These are phyloP conservation scores for Penicillium cinerascens DNA, from an alignment of 495 filamentous ascomycete genomes.

Conservation along the genomic window DNA sequence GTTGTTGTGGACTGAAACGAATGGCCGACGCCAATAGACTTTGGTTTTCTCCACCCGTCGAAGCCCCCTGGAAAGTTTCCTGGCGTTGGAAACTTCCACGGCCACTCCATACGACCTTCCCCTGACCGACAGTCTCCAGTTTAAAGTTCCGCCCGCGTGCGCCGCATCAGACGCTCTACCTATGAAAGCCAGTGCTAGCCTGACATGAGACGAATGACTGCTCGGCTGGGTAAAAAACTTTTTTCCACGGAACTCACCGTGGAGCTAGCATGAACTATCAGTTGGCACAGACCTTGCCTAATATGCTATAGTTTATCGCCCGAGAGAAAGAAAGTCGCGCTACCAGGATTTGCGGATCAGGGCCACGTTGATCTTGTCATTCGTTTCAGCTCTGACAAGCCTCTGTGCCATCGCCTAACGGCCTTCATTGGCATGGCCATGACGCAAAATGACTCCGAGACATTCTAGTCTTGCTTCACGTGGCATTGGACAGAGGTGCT, in stretches of 20 bases:
- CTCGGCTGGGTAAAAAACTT: not conserved
- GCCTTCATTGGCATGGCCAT: not conserved
- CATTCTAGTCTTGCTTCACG: not conserved
- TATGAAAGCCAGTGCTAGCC: not conserved
- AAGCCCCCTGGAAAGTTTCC: not conserved
- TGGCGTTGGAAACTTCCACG: not conserved
- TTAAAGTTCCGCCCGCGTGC: not conserved
- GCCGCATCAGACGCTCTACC: conserved; percentile 3
- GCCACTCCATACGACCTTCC: conserved; percentile 1
- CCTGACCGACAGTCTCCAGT: conserved; percentile 10
- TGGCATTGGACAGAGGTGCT: not conserved
- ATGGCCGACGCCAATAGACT: not conserved
- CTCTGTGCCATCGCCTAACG: not conserved
- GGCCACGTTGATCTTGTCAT: not conserved
- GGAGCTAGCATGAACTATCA: not conserved
- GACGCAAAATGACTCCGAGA: not conserved
- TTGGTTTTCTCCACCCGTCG: not conserved
- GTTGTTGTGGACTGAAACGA: conserved; percentile 35
- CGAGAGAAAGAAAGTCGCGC: not conserved
- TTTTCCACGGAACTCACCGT: conserved; percentile 1
- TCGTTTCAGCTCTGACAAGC: not conserved
- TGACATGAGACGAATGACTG: not conserved
- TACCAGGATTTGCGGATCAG: not conserved
- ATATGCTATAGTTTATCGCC: not conserved
- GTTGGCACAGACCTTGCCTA: not conserved